Percentiles rank a stretch among this genome's conserved stretches.
Evolutionary conservation across 148 eudicot genomes (phyloP).

Genomic region (Spergularia bocconei): DNA sequence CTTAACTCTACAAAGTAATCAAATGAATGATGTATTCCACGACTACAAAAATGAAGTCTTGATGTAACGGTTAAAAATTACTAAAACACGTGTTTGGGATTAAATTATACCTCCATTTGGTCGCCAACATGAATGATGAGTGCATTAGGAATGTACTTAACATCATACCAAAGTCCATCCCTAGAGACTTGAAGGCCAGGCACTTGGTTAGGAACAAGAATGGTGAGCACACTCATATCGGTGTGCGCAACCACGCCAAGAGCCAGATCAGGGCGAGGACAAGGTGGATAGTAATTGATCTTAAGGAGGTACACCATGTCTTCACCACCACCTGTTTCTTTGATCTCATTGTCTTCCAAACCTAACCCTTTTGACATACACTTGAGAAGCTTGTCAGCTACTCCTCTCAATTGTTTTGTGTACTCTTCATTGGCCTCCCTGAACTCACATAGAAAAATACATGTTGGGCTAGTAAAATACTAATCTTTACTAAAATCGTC

Average conservation of each 20-base stretch:
- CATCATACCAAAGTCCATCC: constrained; percentile 68
- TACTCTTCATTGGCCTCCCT: constrained; percentile 74
- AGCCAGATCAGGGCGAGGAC: constrained; percentile 77
- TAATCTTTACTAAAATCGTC: too few relatives aligned
- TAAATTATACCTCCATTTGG: constrained; percentile 65
- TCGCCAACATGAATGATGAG: constrained; percentile 81
- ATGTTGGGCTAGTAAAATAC: too few relatives aligned
- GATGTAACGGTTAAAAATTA: background rate
- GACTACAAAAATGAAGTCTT: background rate
- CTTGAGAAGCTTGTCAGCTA: constrained; percentile 47
- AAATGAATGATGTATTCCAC: too few relatives aligned
- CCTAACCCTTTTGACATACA: constrained; percentile 57
- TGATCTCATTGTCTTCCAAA: constrained; percentile 39
- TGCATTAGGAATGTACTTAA: constrained; percentile 73
- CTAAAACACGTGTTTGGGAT: background rate
- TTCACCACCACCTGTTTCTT: constrained; percentile 51
- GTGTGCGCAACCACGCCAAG: constrained; percentile 71
- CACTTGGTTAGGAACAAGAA: constrained; percentile 70
- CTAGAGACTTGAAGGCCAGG: constrained; percentile 72
- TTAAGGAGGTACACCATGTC: constrained; percentile 52
- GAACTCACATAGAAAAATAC: background rate
- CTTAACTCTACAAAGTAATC: too few relatives aligned
- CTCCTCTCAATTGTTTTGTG: constrained; percentile 32
- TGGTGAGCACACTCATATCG: constrained; percentile 54
- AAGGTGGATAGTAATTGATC: constrained; percentile 80